These are phyloP conservation scores for Papiliotrema fonsecae DNA, from an alignment of 1,284 basidiomycete genomes.

Conservation along the genomic window DNA sequence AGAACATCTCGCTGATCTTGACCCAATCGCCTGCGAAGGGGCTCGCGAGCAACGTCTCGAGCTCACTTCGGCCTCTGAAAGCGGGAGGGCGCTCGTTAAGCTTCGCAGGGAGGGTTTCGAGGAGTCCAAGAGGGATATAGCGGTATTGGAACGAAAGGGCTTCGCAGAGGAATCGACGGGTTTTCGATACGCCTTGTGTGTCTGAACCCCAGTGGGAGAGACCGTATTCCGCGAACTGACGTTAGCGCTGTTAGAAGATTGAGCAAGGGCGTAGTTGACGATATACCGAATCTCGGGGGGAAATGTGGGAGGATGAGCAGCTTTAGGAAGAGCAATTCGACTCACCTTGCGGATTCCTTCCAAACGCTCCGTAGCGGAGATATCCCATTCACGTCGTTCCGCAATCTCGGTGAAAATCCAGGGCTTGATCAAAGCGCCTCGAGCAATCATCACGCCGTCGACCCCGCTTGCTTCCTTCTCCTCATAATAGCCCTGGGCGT, in stretches of 20 bases:
- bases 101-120: slow-evolving; percentile 74
- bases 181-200: slow-evolving; percentile 82
- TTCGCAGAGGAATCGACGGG: slow-evolving; percentile 89
- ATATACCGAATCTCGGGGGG: not conserved
- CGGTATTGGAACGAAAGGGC: slow-evolving; percentile 91
- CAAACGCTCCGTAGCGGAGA: slow-evolving; percentile 81
- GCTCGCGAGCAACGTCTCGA: slow-evolving; percentile 82
- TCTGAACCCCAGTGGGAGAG: slow-evolving; percentile 76
- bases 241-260: not conserved
- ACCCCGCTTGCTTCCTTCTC: slow-evolving; percentile 72
- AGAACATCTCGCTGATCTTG: slow-evolving; percentile 90
- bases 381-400: slow-evolving; percentile 90
- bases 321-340: not conserved
- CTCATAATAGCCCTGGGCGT: slow-evolving; percentile 50
- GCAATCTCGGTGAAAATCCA: slow-evolving; percentile 97
- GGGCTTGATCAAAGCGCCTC: slow-evolving; percentile 90
- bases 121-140: slow-evolving; percentile 86
- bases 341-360: slow-evolving; percentile 74
- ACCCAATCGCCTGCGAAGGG: slow-evolving; percentile 87
- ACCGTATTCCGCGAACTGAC: slow-evolving; percentile 73
- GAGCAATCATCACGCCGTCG: slow-evolving; percentile 91
- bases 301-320: too few species aligned
- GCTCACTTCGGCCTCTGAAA: slow-evolving; percentile 77
- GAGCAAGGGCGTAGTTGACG: not conserved
- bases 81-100: slow-evolving; percentile 88